phyloP scores from a whole-genome alignment of 2,329 filamentous ascomycete genomes.

The Teratosphaeria viscida region DNA sequence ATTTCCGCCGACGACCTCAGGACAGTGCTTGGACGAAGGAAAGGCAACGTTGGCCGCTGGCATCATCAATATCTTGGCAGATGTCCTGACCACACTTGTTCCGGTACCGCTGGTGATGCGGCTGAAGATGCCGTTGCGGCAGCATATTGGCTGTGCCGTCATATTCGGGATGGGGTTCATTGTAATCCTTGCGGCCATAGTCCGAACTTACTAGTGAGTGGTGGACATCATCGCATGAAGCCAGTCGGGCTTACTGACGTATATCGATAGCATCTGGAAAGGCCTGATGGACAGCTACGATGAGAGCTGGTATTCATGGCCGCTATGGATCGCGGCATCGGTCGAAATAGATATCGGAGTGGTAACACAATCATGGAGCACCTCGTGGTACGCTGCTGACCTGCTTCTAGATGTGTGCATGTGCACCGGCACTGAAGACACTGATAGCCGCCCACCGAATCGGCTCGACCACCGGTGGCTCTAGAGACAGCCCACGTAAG shows the following conservation, averaged over 20 bases:
- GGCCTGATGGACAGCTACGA: constrained; percentile 33
- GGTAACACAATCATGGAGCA: neutral
- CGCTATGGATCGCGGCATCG: constrained; percentile 37
- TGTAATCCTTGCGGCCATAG: constrained; percentile 32
- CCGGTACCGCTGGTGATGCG: constrained; percentile 34
- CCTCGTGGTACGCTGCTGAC: neutral
- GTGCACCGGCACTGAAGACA: constrained; percentile 2
- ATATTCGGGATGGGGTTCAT: constrained; percentile 33
- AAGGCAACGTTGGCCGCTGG: constrained; percentile 29
- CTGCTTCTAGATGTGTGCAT: neutral
- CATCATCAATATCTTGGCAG: constrained; percentile 34
- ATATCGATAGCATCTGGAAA: neutral
- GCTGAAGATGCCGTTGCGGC: constrained; percentile 33
- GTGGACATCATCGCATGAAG: neutral
- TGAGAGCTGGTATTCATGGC: constrained; percentile 36
- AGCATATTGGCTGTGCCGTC: constrained; percentile 30
- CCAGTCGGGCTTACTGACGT: neutral
- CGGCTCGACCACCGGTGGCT: neutral
- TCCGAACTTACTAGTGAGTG: constrained; percentile 30
- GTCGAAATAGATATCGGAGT: constrained; percentile 31
- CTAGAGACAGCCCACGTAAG: neutral
- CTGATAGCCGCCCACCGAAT: neutral
- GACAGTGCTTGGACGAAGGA: constrained; percentile 34
- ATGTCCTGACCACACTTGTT: constrained; percentile 32
- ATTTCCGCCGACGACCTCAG: constrained; percentile 21